Evolutionary conservation across 352 stramenopile genomes (phyloP).

Genomic region (Phytophthora colocasiae): DNA sequence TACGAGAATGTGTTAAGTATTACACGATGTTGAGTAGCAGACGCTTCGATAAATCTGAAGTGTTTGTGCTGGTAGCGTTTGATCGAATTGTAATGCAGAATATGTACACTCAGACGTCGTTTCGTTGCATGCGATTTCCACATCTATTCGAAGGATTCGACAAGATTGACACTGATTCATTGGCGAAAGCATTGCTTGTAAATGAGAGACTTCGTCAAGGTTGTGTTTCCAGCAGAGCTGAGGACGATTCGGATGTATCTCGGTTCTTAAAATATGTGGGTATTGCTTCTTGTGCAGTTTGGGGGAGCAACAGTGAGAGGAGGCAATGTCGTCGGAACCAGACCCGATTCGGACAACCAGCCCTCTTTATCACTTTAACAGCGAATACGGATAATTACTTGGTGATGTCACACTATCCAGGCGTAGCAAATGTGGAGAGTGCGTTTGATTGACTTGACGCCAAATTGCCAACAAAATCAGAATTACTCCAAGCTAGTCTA

Average conservation of each 20-base stretch:
- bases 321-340: slow-evolving; percentile 8
- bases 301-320: slow-evolving; percentile 14
- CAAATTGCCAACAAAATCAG: not conserved
- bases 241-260: not conserved
- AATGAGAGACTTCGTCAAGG: slow-evolving; percentile 5
- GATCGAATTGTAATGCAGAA: slow-evolving; percentile 6
- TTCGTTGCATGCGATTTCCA: slow-evolving; percentile 1
- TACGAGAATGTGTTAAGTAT: slow-evolving; percentile 12
- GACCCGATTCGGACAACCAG: not conserved
- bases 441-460: not conserved
- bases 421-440: not conserved
- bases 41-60: slow-evolving; percentile 15
- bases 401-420: slow-evolving; percentile 8
- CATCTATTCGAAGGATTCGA: slow-evolving; percentile 7
- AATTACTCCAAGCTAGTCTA: not conserved
- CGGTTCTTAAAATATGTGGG: slow-evolving; percentile 5
- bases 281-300: slow-evolving; percentile 6
- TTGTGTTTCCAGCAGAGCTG: not conserved
- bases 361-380: slow-evolving; percentile 7
- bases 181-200: not conserved
- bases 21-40: slow-evolving; percentile 10
- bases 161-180: not conserved
- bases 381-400: slow-evolving; percentile 2
- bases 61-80: not conserved
- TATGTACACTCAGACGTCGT: slow-evolving; percentile 13